Evolutionary conservation across 176 grass and related monocot species (phyloP), one percentile per base, ranked within the genome.

Genomic region (Carex pumila): DNA sequence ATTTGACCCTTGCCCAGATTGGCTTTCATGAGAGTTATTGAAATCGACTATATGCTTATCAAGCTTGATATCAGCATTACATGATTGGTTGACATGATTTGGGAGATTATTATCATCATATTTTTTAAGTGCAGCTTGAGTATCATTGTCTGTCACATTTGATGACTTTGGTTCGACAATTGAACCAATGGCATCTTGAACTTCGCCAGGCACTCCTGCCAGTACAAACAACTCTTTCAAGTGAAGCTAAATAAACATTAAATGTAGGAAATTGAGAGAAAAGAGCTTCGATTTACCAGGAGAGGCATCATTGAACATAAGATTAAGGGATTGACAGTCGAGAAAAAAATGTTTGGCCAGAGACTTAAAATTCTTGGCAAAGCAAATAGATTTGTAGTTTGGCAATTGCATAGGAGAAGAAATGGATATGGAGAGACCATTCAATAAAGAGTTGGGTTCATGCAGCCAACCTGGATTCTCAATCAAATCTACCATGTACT

Each of bases 401-500:
- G 94, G 91, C 84, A 90, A 83, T 25, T 61, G 85, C 39, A 97
- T 64, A 43, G 94, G 94, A 77, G 94, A 97, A 78, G 86, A 85
- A 74, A 97, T 76, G 6, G 71, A 87, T 45, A 93, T 83, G 61
- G 88, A 90, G 39, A 87, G 86, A 29, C 94, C 94, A 84, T 97
- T 97, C 66, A 93, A 88, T 63, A 93, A 71, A 18, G 94, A 97
- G 65, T 97, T 86, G 56, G 94, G 94, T 87, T 92, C 91, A 88
- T 73, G 89, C 50, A 97, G 69, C 54, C 84, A 71, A 64, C 94
- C 94, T 57, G 89, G 88, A 65, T 92, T 87, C 21, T 84, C 79
- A 61, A 97, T 90, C 82, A 97, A 88, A 87, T 97, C 94, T 61
- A 97, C 76, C 57, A 90, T 54, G 79, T 87, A 97, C 76, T 97